Base-by-base conservation (phyloP, 176 grass and related monocot species). In the Carex littledalei region DNA sequence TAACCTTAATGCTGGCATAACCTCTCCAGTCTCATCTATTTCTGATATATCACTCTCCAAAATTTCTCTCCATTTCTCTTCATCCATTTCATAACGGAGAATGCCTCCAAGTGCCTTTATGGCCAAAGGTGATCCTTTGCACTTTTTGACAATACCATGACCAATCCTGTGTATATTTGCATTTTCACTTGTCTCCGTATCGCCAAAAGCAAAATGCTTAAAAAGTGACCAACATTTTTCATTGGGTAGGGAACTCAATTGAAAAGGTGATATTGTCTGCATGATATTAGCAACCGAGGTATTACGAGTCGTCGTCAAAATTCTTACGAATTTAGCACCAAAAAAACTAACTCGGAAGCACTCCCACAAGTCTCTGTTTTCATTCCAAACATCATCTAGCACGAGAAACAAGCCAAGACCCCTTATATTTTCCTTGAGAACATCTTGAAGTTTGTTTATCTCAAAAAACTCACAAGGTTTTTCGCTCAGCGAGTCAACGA, bases 381-480 rank as follows among this genome's bases (percentile, higher is more conserved):
- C 71, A 80, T 86, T 88, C 90, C 87, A 88, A 3, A 91, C 24
- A 60, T 88, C 81, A 87, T 89, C 87, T 2, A 89, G 37, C 6
- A 91, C 80, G 22, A 91, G 54, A 14, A 91, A 76, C 9, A 91
- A 61, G 5, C 63, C 53, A 45, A 6, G 31, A 3, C 67, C 84
- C 0, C 24, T 56, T 62, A 86, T 24, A 4, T 1, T n/a, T 16
- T 67, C 5, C 6, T 9, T 53, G 3, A 88, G 20, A 11, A 1
- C 2, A 2, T 11, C 8, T 70, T 80, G 60, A 1, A 86, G 72
- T 0, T 35, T 12, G 41, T 2, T 60, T 54, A 81, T 12, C 62
- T 86, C 20, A 66, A 31, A 17, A 37, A 67, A 57, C 5, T 4
- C 8, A 65, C 14, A 62, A 37, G 45, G 43, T 1, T 20, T 29